Evolutionary conservation across 1,139 yeast species (phyloP).

Genomic region (Taphrina wiesneri): DNA sequence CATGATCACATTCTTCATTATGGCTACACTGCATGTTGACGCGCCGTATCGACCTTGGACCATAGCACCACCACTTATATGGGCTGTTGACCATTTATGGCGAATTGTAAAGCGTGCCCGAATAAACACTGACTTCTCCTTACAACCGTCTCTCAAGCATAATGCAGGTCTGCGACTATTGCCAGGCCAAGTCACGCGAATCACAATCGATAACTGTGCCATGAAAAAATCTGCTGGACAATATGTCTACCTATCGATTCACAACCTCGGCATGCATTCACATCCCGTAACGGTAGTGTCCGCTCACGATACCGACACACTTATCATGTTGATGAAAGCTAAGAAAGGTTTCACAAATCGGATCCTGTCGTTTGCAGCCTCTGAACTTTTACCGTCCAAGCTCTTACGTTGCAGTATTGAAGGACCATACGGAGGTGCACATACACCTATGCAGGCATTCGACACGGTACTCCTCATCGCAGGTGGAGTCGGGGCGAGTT

Average conservation of each 20-base stretch:
- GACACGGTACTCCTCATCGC: constrained; percentile 38
- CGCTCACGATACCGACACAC: constrained; percentile 15
- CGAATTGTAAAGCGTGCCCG: constrained; percentile 34
- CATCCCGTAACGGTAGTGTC: constrained; percentile 41
- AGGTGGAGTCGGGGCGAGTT: constrained; percentile 40
- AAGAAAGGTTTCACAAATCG: constrained; percentile 39
- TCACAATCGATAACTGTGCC: constrained; percentile 32
- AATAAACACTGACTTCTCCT: constrained; percentile 12
- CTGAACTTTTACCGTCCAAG: background rate
- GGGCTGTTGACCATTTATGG: constrained; percentile 37
- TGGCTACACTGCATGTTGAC: constrained; percentile 39
- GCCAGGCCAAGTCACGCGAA: background rate
- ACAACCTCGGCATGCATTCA: constrained; percentile 38
- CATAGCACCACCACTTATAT: constrained; percentile 39
- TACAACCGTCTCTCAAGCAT: background rate
- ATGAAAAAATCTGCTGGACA: constrained; percentile 41
- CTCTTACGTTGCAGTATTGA: constrained; percentile 39
- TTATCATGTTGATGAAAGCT: constrained; percentile 37
- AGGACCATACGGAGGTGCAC: constrained; percentile 41
- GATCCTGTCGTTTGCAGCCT: background rate
- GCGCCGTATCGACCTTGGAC: constrained; percentile 38
- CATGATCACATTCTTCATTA: constrained; percentile 38
- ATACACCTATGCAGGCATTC: constrained; percentile 36
- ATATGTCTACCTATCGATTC: constrained; percentile 38
- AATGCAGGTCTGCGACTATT: constrained; percentile 23